A percentile compares a stretch with the other conserved stretches of the same genome.
Evolutionary conservation across 1,284 basidiomycete species (phyloP).

Genomic region (Cryptococcus sp.): DNA sequence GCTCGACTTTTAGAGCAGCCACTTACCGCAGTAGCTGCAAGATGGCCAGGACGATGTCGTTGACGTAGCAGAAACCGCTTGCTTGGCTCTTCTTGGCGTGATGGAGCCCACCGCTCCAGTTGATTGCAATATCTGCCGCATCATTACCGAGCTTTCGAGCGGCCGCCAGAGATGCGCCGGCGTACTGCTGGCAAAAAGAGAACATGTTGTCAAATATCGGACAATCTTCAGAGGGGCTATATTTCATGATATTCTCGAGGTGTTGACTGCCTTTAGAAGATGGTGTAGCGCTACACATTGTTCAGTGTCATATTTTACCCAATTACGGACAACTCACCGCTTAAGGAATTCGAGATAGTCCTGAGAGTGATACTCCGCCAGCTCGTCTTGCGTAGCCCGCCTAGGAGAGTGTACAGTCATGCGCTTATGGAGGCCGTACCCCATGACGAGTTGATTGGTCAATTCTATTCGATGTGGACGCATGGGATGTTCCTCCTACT

Average conservation of each 20-base stretch:
- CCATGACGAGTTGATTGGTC: conserved; percentile 92
- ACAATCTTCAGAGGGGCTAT: conserved; percentile 64
- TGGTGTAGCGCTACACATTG: neutral
- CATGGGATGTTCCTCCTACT: conserved; percentile 94
- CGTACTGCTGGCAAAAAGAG: conserved; percentile 86
- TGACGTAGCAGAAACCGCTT: conserved; percentile 94
- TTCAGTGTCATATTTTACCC: neutral
- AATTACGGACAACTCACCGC: conserved; percentile 54
- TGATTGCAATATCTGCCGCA: conserved; percentile 91
- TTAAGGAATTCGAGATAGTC: conserved; percentile 96
- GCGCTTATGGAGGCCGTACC: conserved; percentile 92
- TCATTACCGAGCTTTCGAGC: conserved; percentile 79
- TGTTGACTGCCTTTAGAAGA: neutral
- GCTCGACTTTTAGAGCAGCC: neutral
- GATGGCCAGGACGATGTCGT: conserved; percentile 90
- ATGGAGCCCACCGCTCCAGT: conserved; percentile 94
- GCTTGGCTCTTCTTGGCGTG: conserved; percentile 95
- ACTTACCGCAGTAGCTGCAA: conserved; percentile 80
- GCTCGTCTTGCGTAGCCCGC: conserved; percentile 80
- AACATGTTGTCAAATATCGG: conserved; percentile 90
- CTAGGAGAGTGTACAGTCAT: conserved; percentile 92
- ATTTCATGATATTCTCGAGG: neutral
- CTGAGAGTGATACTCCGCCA: conserved; percentile 82
- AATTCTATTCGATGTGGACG: conserved; percentile 91
- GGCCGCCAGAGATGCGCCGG: conserved; percentile 84